Conservation (phyloP, 2,329 filamentous ascomycete genomes). For the Aspergillus ochraceoroseus region DNA sequence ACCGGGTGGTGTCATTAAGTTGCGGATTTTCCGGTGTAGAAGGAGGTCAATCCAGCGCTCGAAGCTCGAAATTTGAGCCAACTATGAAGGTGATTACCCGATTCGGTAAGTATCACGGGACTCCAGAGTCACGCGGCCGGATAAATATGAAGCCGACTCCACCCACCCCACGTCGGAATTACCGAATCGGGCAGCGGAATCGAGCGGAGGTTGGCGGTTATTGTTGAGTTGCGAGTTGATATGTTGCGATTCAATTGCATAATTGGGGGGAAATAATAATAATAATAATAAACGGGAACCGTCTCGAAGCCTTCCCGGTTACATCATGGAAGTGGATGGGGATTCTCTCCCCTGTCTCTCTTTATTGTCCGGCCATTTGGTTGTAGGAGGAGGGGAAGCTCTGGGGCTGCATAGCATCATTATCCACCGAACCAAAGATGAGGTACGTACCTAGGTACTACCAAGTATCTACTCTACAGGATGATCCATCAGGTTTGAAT, state of each 20-base stretch:
- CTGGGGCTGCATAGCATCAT: slow-evolving; percentile 19
- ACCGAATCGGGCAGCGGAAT: not conserved
- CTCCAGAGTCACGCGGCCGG: not conserved
- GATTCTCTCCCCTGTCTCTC: slow-evolving; percentile 10
- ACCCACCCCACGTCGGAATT: slow-evolving; percentile 5
- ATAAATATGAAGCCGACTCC: slow-evolving; percentile 5
- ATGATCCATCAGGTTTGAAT: not conserved
- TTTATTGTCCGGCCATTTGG: slow-evolving; percentile 9
- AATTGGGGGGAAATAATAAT: not conserved
- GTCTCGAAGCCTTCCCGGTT: not conserved
- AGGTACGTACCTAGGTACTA: too few relatives aligned
- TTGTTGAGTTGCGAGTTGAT: too few relatives aligned
- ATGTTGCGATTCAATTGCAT: slow-evolving; percentile 1
- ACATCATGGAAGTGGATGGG: slow-evolving; percentile 6
- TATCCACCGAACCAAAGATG: slow-evolving; percentile 7
- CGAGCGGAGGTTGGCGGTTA: too few relatives aligned
- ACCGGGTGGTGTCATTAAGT: too few relatives aligned
- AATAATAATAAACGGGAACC: too few relatives aligned
- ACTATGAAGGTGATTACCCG: slow-evolving; percentile 4
- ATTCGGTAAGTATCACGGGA: slow-evolving; percentile 3
- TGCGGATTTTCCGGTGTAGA: not conserved
- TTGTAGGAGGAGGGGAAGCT: slow-evolving; percentile 5
- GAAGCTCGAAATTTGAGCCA: too few relatives aligned
- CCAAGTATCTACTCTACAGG: too few relatives aligned
- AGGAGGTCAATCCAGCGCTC: too few relatives aligned